Evolutionary conservation across 2,329 filamentous ascomycete species (phyloP).

Genomic region (Pseudocercospora fuligena): DNA sequence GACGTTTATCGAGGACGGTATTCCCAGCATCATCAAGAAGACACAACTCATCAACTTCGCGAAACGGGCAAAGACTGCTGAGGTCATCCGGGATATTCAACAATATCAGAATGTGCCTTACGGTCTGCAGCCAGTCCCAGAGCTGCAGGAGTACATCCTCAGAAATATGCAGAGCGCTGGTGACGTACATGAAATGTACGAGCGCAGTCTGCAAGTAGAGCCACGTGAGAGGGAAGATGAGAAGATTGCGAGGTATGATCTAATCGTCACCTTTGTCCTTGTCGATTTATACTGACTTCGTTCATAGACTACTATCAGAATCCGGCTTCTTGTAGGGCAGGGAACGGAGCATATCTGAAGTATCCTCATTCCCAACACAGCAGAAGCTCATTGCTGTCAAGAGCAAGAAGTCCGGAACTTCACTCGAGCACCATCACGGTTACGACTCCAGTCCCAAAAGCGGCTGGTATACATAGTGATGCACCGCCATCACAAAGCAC

Average conservation of each 20-base stretch:
- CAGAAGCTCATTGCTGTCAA: conserved; percentile 13
- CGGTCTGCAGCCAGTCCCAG: conserved; percentile 81
- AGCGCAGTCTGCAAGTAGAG: conserved; percentile 91
- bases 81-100: conserved; percentile 97
- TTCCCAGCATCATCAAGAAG: conserved; percentile 94
- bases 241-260: conserved; percentile 91
- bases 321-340: conserved; percentile 56
- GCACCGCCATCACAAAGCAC: background rate
- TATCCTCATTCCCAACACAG: conserved; percentile 21
- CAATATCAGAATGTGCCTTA: conserved; percentile 99
- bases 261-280: background rate
- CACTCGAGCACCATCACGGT: conserved; percentile 5
- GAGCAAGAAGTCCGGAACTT: conserved; percentile 16
- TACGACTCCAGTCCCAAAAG: conserved; percentile 18
- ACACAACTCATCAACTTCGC: conserved; percentile 98
- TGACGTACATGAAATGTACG: conserved; percentile 99
- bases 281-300: conserved; percentile 22
- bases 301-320: conserved; percentile 56
- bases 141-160: conserved; percentile 95
- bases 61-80: conserved; percentile 95
- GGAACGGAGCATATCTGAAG: conserved; percentile 25
- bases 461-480: conserved; percentile 18
- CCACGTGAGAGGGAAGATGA: conserved; percentile 96
- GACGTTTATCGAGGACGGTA: conserved; percentile 98
- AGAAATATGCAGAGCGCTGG: conserved; percentile 94